Evolutionary conservation across 2,329 filamentous ascomycete species (phyloP), one percentile per base, ranked within the genome.

Genomic region (Stachybotrys chlorohalonatus): DNA sequence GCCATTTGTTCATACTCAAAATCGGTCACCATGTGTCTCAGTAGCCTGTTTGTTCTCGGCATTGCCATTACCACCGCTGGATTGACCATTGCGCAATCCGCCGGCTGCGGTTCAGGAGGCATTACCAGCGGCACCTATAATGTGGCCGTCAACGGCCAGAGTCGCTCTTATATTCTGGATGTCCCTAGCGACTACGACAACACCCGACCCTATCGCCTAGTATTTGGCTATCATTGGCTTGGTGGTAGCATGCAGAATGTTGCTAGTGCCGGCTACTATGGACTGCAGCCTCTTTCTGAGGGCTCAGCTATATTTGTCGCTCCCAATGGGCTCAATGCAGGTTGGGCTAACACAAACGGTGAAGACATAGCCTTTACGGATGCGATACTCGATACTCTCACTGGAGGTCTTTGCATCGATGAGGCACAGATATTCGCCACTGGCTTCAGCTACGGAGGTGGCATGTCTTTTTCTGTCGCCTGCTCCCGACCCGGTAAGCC

Each of bases 381-480:
- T 47, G 57, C 61, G 5, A 69, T 77, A 52, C 58, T 75, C 39
- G 62, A 67, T 32, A 64, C 62, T 9, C 62, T 75, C 31, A 68
- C 73, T 55, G 57, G 61, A 5, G 66, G 70, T 31, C 69, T 76
- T 45, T 77, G 75, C 56, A 62, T 77, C 31, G 67, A 78, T 56
- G 64, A 71, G 55, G 63, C 62, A 47, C 66, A 69, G 52, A 66
- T 72, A 54, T 77, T 75, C 61, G 66, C 72, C 30, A 73, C 71
- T 1, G 73, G 73, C 15, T 76, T 73, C 62, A 72, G 69, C 56
- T 75, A 73, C 59, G 73, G 74, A 39, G 73, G 66, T 48, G 68
- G 69, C 50, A 76, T 77, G 71, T 67, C 67, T 0, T 73, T 68
- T 57, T 64, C 69, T 66, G 65, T 5, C 3, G 72, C 73, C 4